Evolutionary conservation across 106 monocot species (phyloP), one percentile per base, ranked within the genome.

Genomic region (Vanilla planifolia): DNA sequence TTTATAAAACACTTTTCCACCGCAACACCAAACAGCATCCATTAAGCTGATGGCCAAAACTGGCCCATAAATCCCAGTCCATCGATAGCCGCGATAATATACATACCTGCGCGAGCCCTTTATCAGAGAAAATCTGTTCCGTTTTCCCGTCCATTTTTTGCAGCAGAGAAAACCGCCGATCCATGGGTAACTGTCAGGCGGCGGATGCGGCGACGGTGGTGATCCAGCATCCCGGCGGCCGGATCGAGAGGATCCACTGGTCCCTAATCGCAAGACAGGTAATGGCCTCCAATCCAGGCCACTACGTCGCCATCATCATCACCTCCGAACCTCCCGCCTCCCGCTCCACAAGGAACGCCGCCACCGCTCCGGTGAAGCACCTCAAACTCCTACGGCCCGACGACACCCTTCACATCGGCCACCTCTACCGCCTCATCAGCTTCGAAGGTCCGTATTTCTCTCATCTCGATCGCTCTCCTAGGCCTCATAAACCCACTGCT

Each of bases 161-260:
- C n/a, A n/a, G n/a, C n/a, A n/a, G n/a, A n/a, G n/a, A n/a, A n/a
- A n/a, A n/a, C n/a, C n/a, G n/a, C n/a, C n/a, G n/a, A n/a, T n/a
- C n/a, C n/a, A 85, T 85, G 85, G 85, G 85, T 16, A 85, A 85
- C 48, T 85, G 73, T 52, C 73, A 80, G 29, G 77, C 77, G 50
- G 77, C 69, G 43, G 77, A 80, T 66, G 77, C 66, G 27, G 85
- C 80, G 29, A 73, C 77, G 25, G 74, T 71, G 39, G 32, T 80
- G 61, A 80, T 85, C 66, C 70, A 85, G 8, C 80, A 80, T 43
- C 73, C 73, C 0, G 66, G 44, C n/a, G 80, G 77, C 0, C 56
- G 33, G 47, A 24, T 74, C 25, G 80, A 80, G 52, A 58, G 67
- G 43, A 66, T 70, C 23, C 74, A 77, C 59, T 63, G 80, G 70